Percentiles rank a stretch among this genome's conserved stretches.
Evolutionary conservation across 768 basidiomycete genomes (phyloP).

Genomic region (Amanita molliuscula): DNA sequence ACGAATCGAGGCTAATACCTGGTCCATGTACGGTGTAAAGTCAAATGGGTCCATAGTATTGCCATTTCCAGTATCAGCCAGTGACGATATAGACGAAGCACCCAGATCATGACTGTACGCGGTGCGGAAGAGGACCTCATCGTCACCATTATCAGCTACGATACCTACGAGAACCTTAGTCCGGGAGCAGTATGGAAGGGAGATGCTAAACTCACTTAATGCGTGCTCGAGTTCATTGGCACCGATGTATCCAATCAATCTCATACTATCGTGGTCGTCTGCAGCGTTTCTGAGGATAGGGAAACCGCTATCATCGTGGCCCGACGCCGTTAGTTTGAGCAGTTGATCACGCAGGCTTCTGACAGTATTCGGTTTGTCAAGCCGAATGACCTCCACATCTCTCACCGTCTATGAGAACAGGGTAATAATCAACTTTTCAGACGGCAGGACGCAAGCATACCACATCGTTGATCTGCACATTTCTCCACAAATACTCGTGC

Average conservation of each 20-base stretch:
- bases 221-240: constrained; percentile 92
- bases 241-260: constrained; percentile 86
- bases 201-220: constrained; percentile 41
- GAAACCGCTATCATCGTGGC: constrained; percentile 75
- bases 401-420: constrained; percentile 43
- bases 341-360: constrained; percentile 65
- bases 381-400: constrained; percentile 57
- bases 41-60: constrained; percentile 50
- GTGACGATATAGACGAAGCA: constrained; percentile 53
- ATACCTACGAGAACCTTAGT: constrained; percentile 36
- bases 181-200: constrained; percentile 4
- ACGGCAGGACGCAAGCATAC: constrained; percentile 31
- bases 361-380: constrained; percentile 72
- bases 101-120: constrained; percentile 30
- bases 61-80: constrained; percentile 30
- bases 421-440: background rate
- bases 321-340: constrained; percentile 40
- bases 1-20: constrained; percentile 32
- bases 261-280: constrained; percentile 31
- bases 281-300: constrained; percentile 60
- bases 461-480: constrained; percentile 64
- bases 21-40: constrained; percentile 85
- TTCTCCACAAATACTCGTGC: constrained; percentile 83
- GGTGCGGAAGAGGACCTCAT: constrained; percentile 54
- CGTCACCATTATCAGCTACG: constrained; percentile 65